phyloP scores from a whole-genome alignment of 495 filamentous ascomycete species.

The Usnea hakonensis region DNA sequence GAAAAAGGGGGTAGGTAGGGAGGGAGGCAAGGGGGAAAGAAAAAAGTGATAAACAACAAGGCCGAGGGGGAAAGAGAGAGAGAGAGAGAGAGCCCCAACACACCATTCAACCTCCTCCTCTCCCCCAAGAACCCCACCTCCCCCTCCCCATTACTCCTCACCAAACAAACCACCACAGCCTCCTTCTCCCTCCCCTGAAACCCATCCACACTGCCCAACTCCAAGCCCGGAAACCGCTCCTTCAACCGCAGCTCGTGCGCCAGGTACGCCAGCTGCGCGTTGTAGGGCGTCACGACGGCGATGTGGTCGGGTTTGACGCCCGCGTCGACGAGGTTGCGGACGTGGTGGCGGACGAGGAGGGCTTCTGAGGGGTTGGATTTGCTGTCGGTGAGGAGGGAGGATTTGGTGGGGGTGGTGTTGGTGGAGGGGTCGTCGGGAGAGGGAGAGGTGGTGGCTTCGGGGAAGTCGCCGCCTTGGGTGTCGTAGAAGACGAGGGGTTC shows the following conservation, averaged over 20 bases:
- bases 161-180: constrained; percentile 81
- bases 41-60: background rate
- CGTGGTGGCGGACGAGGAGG: constrained; percentile 67
- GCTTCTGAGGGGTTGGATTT: constrained; percentile 94
- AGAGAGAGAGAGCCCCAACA: no score
- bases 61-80: no score
- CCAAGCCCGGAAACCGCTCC: constrained; percentile 71
- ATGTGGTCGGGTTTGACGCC: constrained; percentile 76
- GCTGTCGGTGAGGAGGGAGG: constrained; percentile 64
- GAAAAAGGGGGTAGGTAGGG: background rate
- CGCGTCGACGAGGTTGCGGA: constrained; percentile 62
- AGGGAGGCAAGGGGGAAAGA: background rate
- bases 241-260: constrained; percentile 54
- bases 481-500: constrained; percentile 91
- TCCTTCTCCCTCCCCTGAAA: constrained; percentile 98
- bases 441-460: constrained; percentile 38
- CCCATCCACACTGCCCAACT: constrained; percentile 90
- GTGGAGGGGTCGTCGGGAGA: constrained; percentile 24
- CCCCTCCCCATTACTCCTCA: constrained; percentile 75
- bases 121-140: constrained; percentile 96
- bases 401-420: constrained; percentile 42
- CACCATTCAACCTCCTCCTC: constrained; percentile 81
- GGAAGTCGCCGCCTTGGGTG: constrained; percentile 89
- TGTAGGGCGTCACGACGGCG: constrained; percentile 93
- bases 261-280: constrained; percentile 79